Conservation (phyloP, 257 asterid genomes). For the Linderniella brevidens region DNA sequence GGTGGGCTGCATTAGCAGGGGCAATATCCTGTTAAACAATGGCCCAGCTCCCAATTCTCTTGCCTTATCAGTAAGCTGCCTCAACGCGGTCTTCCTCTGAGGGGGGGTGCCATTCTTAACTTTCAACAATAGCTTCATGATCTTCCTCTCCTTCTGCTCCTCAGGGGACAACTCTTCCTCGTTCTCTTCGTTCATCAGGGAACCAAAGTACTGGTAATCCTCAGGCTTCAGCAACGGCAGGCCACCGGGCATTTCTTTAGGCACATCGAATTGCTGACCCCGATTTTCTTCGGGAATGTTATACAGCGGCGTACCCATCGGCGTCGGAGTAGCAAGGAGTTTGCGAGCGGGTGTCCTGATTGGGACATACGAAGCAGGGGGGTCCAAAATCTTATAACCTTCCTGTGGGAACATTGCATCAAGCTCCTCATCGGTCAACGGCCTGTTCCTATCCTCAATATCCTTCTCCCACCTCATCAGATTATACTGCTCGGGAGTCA, state of each 20-base stretch:
- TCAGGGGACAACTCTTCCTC: conserved; percentile 75
- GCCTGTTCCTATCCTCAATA: conserved; percentile 76
- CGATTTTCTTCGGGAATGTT: conserved; percentile 69
- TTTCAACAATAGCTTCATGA: conserved; percentile 78
- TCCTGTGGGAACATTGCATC: conserved; percentile 79
- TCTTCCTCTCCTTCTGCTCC: conserved; percentile 79
- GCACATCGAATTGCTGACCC: conserved; percentile 79
- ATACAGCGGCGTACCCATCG: conserved; percentile 60
- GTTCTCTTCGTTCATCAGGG: conserved; percentile 54
- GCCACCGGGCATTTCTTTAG: conserved; percentile 78
- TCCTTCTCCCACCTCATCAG: conserved; percentile 85
- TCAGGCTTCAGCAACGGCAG: conserved; percentile 83
- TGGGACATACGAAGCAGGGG: conserved; percentile 77
- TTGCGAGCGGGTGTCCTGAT: conserved; percentile 87
- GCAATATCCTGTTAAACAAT: conserved; percentile 69
- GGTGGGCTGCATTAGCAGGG: conserved; percentile 91
- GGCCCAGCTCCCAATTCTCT: conserved; percentile 94
- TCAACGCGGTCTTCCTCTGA: conserved; percentile 84
- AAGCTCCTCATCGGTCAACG: conserved; percentile 78
- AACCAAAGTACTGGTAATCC: conserved; percentile 70
- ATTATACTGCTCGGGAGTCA: conserved; percentile 88
- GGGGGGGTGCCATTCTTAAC: conserved; percentile 95
- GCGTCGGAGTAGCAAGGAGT: conserved; percentile 89
- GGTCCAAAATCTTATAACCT: conserved; percentile 75
- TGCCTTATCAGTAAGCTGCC: conserved; percentile 91